Conservation (phyloP, 2,329 filamentous ascomycete genomes). For the Raffaelea deltoideospora region DNA sequence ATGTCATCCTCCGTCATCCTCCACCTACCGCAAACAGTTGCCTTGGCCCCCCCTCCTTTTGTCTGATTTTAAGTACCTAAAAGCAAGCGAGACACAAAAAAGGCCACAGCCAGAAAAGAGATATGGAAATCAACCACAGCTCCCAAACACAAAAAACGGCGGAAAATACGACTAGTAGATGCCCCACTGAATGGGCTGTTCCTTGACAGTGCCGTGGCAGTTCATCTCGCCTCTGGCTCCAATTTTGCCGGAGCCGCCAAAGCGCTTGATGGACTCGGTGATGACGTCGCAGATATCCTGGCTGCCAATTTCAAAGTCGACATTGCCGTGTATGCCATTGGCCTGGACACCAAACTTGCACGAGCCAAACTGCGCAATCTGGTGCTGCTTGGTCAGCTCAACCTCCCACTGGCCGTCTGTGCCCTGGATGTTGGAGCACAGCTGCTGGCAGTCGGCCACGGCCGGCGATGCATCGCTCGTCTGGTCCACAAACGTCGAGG, state of each 20-base stretch:
- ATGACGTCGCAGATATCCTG: slow-evolving; percentile 22
- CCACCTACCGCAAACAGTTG: too few relatives aligned
- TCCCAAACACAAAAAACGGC: too few relatives aligned
- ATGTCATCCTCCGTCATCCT: too few relatives aligned
- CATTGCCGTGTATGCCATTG: slow-evolving; percentile 11
- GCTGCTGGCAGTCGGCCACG: slow-evolving; percentile 18
- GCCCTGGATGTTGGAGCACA: slow-evolving; percentile 18
- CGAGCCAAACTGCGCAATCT: slow-evolving; percentile 13
- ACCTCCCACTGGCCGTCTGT: slow-evolving; percentile 9
- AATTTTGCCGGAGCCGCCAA: slow-evolving; percentile 13
- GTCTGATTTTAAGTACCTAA: too few relatives aligned
- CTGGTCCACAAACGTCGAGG: slow-evolving; percentile 18
- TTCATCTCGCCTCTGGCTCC: slow-evolving; percentile 19
- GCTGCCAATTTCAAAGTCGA: slow-evolving; percentile 17
- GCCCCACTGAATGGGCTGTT: slow-evolving; percentile 3
- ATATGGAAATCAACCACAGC: too few relatives aligned
- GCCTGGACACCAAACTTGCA: slow-evolving; percentile 20
- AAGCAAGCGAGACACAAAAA: too few relatives aligned
- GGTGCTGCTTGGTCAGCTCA: slow-evolving; percentile 9
- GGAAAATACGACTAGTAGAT: too few relatives aligned
- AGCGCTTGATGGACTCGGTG: slow-evolving; percentile 14
- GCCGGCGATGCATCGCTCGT: slow-evolving; percentile 18
- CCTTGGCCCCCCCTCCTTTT: too few relatives aligned
- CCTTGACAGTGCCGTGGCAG: slow-evolving; percentile 13
- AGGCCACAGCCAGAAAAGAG: too few relatives aligned